phyloP scores from a whole-genome alignment of 257 asterid genomes.

The Primulina eburnea region DNA sequence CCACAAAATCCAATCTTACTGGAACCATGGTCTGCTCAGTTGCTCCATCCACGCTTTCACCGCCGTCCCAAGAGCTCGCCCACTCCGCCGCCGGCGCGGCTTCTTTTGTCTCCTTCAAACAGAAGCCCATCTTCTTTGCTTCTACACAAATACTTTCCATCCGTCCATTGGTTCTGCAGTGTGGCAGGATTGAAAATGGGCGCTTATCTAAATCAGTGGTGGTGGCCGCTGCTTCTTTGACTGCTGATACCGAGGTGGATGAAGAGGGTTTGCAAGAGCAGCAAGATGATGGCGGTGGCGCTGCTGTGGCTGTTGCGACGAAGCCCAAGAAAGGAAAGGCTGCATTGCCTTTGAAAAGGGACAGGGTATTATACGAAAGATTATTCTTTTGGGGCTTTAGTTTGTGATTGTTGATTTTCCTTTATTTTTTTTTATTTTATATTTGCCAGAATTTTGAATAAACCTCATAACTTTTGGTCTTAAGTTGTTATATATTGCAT shows the following conservation, averaged over 20 bases:
- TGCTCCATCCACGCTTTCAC: conserved; percentile 38
- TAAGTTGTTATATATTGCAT: background rate
- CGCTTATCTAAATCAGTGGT: conserved; percentile 40
- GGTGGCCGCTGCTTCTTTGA: conserved; percentile 45
- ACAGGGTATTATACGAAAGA: conserved; percentile 50
- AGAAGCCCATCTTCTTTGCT: conserved; percentile 21
- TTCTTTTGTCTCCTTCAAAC: conserved; percentile 26
- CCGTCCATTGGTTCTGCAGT: conserved; percentile 33
- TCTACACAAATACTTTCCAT: conserved; percentile 27
- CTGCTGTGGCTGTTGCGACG: conserved; percentile 41
- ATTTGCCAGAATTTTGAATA: background rate
- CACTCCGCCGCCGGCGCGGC: conserved; percentile 27
- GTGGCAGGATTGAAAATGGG: conserved; percentile 35
- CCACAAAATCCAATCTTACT: background rate
- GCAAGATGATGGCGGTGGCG: conserved; percentile 38
- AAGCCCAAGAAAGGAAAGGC: conserved; percentile 95
- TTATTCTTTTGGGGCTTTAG: background rate
- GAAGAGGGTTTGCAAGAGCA: conserved; percentile 39
- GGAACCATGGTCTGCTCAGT: conserved; percentile 36
- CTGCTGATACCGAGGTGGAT: conserved; percentile 47
- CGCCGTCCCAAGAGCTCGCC: conserved; percentile 34
- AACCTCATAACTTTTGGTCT: too few relatives aligned
- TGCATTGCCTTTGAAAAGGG: conserved; percentile 79
- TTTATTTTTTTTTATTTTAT: conserved; percentile 9
- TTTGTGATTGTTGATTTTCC: conserved; percentile 3